phyloP scores from a whole-genome alignment of 2,329 filamentous ascomycete species.

The Aspergillus pseudonomiae region DNA sequence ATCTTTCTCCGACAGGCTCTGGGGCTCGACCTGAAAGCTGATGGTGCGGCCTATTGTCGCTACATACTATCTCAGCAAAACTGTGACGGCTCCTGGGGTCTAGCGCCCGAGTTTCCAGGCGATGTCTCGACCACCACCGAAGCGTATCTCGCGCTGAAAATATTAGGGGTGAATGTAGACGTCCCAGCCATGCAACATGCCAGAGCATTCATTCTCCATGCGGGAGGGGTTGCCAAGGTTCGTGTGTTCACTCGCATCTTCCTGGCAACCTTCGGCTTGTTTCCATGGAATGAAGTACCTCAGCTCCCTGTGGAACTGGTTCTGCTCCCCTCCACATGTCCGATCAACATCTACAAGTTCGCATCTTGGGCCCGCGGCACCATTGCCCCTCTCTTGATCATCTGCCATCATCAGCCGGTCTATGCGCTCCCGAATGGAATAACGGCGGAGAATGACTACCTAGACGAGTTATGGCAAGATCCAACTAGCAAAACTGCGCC shows the following conservation, averaged over 20 bases:
- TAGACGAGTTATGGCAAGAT: slow-evolving; percentile 39
- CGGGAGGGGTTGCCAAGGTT: slow-evolving; percentile 36
- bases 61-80: slow-evolving; percentile 27
- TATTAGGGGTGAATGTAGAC: slow-evolving; percentile 28
- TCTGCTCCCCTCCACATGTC: slow-evolving; percentile 28
- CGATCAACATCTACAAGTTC: slow-evolving; percentile 36
- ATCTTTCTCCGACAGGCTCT: slow-evolving; percentile 29
- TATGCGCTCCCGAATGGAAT: slow-evolving; percentile 32
- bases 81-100: slow-evolving; percentile 35
- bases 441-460: slow-evolving; percentile 23
- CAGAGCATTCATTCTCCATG: slow-evolving; percentile 23
- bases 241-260: slow-evolving; percentile 36
- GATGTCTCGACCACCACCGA: slow-evolving; percentile 35
- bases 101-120: slow-evolving; percentile 27
- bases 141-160: slow-evolving; percentile 40
- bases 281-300: slow-evolving; percentile 38
- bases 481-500: slow-evolving; percentile 34
- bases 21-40: slow-evolving; percentile 19
- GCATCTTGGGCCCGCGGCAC: slow-evolving; percentile 25
- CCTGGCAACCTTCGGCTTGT: slow-evolving; percentile 37
- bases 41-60: slow-evolving; percentile 12
- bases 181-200: slow-evolving; percentile 22
- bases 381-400: slow-evolving; percentile 19
- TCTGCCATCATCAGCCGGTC: slow-evolving; percentile 33
- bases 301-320: slow-evolving; percentile 39